Evolutionary conservation across 2,329 filamentous ascomycete genomes (phyloP).

Genomic region (Blumeria graminis): DNA sequence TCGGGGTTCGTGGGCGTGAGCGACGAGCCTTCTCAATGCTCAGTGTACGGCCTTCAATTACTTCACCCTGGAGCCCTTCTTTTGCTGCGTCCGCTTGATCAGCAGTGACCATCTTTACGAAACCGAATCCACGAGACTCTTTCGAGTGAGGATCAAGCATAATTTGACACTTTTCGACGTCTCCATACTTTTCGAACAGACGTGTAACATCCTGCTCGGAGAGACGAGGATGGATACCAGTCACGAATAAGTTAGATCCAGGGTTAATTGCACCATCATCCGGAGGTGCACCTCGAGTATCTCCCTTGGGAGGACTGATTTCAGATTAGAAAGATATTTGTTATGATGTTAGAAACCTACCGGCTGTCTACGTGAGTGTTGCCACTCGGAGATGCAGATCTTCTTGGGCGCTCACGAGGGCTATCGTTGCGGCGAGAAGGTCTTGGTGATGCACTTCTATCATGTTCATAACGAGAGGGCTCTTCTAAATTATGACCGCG

Average conservation of each 20-base stretch:
- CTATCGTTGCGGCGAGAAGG: constrained; percentile 29
- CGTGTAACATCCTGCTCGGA: constrained; percentile 75
- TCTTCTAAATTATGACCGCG: constrained; percentile 24
- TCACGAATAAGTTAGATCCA: constrained; percentile 96
- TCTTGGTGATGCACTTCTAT: constrained; percentile 40
- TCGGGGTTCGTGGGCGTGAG: constrained; percentile 81
- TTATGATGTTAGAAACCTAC: constrained; percentile 15
- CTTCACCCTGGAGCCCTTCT: constrained; percentile 83
- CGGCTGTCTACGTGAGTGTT: constrained; percentile 22
- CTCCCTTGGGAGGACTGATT: constrained; percentile 25
- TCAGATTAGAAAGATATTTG: constrained; percentile 1
- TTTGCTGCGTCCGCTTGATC: constrained; percentile 93
- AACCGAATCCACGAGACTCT: constrained; percentile 94
- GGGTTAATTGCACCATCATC: constrained; percentile 72
- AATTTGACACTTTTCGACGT: constrained; percentile 98
- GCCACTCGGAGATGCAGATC: constrained; percentile 35
- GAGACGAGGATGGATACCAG: constrained; percentile 84
- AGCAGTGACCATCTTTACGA: constrained; percentile 94
- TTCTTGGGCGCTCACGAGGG: constrained; percentile 31
- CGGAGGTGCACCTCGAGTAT: constrained; percentile 21
- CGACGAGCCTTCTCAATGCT: constrained; percentile 98
- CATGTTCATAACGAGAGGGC: constrained; percentile 40
- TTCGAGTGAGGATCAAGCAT: constrained; percentile 98
- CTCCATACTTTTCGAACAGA: constrained; percentile 95
- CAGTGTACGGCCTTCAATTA: constrained; percentile 81